phyloP scores from a whole-genome alignment of 345 rosid species.

The Litchi chinensis region DNA sequence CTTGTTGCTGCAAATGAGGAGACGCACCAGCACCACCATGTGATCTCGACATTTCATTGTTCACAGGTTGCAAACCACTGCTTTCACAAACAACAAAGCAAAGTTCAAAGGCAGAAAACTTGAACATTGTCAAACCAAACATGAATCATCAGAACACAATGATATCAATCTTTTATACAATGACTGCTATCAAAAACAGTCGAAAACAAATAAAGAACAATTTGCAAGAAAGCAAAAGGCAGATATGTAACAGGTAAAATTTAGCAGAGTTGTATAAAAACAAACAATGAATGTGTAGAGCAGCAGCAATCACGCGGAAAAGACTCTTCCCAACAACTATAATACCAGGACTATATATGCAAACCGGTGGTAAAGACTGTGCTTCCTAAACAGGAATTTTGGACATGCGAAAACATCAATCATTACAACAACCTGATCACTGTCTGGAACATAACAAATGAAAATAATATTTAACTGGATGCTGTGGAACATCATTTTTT shows the following conservation, averaged over 20 bases:
- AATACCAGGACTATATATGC: no score
- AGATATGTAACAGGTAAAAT: neutral
- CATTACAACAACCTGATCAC: no score
- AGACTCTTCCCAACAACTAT: neutral
- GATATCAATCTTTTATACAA: neutral
- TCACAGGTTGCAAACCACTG: slow-evolving; percentile 37
- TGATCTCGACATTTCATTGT: slow-evolving; percentile 25
- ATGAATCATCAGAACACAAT: neutral
- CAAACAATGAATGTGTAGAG: neutral
- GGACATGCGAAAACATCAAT: neutral
- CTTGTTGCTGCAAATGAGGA: slow-evolving; percentile 39
- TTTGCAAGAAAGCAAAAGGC: neutral
- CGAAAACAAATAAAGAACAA: neutral
- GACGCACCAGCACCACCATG: slow-evolving; percentile 21
- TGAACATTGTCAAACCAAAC: neutral
- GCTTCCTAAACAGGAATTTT: neutral
- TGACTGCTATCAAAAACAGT: neutral
- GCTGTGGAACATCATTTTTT: no score
- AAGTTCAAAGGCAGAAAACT: neutral
- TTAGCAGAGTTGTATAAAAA: neutral
- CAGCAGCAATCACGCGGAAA: neutral
- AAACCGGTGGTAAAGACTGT: neutral
- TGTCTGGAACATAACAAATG: no score
- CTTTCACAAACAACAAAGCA: slow-evolving; percentile 8
- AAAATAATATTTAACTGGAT: no score